phyloP scores from a whole-genome alignment of 176 grass and related monocot species.

The Ensete ventricosum region DNA sequence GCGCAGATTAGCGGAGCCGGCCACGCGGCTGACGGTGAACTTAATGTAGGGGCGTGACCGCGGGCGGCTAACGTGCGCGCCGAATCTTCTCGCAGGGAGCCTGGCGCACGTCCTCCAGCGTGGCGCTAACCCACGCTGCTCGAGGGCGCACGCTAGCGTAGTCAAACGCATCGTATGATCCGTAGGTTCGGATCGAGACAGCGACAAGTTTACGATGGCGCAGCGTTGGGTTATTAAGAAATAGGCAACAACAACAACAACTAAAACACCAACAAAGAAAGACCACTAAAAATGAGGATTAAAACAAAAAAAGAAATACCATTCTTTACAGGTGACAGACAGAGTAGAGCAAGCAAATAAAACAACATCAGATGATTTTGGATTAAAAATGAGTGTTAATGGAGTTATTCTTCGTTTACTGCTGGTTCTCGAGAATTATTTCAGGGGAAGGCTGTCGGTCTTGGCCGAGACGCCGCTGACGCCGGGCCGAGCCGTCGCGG shows the following conservation, averaged over 20 bases:
- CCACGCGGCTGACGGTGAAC: neutral
- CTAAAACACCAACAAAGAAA: neutral
- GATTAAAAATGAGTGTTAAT: neutral
- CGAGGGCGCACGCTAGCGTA: too few species aligned
- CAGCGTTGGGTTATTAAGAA: neutral
- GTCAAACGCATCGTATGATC: too few species aligned
- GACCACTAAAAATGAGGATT: neutral
- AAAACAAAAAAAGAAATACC: neutral
- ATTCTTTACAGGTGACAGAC: neutral
- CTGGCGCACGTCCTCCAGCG: too few species aligned
- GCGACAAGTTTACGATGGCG: too few species aligned
- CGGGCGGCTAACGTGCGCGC: too few species aligned
- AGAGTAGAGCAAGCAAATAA: neutral
- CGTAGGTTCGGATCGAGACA: too few species aligned
- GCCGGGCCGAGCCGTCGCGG: conserved; percentile 1
- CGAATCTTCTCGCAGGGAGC: too few species aligned
- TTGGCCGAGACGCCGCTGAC: neutral
- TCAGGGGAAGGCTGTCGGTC: neutral
- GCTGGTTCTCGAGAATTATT: neutral
- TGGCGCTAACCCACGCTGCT: too few species aligned
- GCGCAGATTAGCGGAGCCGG: neutral
- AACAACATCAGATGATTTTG: neutral
- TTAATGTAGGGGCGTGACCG: too few species aligned
- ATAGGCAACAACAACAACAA: neutral
- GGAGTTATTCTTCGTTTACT: neutral